Base-by-base conservation (phyloP, 73 alveolate genomes). In the Paramecium pentaurelia region DNA sequence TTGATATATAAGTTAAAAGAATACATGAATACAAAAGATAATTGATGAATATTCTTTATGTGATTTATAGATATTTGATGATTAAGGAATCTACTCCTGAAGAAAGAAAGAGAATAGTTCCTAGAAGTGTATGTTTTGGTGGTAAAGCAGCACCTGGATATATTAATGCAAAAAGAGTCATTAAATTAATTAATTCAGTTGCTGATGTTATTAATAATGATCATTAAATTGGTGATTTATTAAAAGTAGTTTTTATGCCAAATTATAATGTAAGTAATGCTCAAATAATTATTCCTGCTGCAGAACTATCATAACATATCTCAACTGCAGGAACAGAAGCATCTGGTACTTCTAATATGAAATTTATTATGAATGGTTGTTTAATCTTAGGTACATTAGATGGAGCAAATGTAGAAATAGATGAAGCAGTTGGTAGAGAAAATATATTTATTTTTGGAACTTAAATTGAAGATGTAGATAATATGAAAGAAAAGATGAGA, bases 121-220 rank as follows among this genome's bases (percentile, higher is more conserved):
- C 98, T 18, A 93, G 99, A 89, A 97, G 94, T 71, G 95, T 94
- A 45, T 86, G 96, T 92, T 86, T 95, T 92, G 99, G 99, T 73
- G 99, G 99, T 18, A 97, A 99, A 96, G 99, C 99, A 6, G 99
- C 99, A 4, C 99, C 99, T 36, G 99, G 99, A 25, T 98, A 98
- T 59, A 93, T 86, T 86, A 95, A 96, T 71, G 99, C 99, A 12
- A 98, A 98, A 95, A 95, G 95, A 84, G 96, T 98, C 92, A 98
- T 98, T 86, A 99, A 99, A 96, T 97, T 99, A 58, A 97, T 97
- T 84, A 97, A 95, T 94, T 98, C 86, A 60, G 93, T 88, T n/a
- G 88, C 94, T 85, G 94, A 93, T 60, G 89, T 58, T 27, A 71
- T 85, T 36, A 98, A 98, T 96, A 96, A 95, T 59, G 99, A 98